Base-by-base conservation (phyloP, 2,329 filamentous ascomycete genomes). In the Pestalotiopsis sp. region DNA sequence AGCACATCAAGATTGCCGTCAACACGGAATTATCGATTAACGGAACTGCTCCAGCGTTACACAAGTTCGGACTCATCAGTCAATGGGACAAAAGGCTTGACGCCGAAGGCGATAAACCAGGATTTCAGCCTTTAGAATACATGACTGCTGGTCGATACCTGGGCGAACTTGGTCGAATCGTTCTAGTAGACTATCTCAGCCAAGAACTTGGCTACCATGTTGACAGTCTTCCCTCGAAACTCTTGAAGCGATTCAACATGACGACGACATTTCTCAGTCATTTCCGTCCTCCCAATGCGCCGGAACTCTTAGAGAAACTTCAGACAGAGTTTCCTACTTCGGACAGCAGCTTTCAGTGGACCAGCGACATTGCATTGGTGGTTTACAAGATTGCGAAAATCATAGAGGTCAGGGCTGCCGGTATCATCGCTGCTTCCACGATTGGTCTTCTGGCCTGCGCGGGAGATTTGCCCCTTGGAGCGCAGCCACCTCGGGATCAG, bases 1-100 rank as follows among this genome's bases (percentile, higher is more conserved):
- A 83, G 13, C 84, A 91, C 6, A 82, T 87, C n/a, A 90, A 88
- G 72, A 90, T 94, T 14, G 88, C 93, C 4, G 89, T 95, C 71
- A 95, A 95, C 76, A 95, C 93, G 0, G 93, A 96, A 79, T 95
- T 92, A 91, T 93, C 91, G 65, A 94, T 96, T 73, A 91, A 90
- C 31, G 93, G 93, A 6, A 89, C 92, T 2, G 90, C 89, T n/a
- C 83, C 85, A 6, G 91, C 93, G 0, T 81, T 95, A 66, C 83
- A 85, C 27, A 85, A 90, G 27, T 81, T 90, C 23, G 82, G 84
- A 1, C 84, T 95, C 62, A 87, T 93, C 65, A 94, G 88, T 11
- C 81, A 81, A 45, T 95, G 93, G 93, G 93, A 96, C 74, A 80
- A 83, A 11, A 81, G 85, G 69, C 84, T 96, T 5, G 92, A 94